These are phyloP conservation scores for Cenchrus purpureus DNA, from an alignment of 176 grass and related monocot genomes.

Conservation along the genomic window DNA sequence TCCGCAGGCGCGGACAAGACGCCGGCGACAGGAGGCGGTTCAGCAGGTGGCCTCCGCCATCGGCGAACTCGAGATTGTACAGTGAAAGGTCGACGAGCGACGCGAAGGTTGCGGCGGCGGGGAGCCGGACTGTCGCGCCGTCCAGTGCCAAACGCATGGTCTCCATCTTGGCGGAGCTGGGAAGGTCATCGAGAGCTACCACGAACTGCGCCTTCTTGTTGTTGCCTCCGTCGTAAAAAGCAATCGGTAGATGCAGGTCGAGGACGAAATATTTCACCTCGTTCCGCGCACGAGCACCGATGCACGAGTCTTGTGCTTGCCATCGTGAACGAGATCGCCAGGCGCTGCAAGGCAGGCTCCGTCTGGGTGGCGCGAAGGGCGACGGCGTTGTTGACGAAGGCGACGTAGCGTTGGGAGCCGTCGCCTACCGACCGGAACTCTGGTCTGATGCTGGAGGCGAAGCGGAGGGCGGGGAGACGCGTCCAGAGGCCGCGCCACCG, in stretches of 20 bases:
- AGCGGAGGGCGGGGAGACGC: background rate
- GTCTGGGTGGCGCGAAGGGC: background rate
- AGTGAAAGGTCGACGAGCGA: background rate
- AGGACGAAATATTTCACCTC: background rate
- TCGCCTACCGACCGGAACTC: background rate
- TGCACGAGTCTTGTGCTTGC: too few species aligned
- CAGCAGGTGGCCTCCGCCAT: background rate
- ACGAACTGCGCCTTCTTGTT: too few species aligned
- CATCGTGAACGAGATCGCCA: background rate
- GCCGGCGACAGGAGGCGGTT: background rate
- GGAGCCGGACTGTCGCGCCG: background rate
- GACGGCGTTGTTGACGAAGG: background rate
- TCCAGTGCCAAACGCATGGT: background rate
- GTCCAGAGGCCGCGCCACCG: slow-evolving; percentile 2
- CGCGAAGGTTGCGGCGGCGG: background rate
- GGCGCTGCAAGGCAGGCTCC: background rate
- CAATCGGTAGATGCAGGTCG: background rate
- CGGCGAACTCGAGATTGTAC: background rate
- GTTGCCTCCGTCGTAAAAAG: too few species aligned
- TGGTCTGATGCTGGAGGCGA: background rate
- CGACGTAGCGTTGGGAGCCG: background rate
- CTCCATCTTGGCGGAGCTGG: background rate
- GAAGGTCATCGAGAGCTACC: background rate
- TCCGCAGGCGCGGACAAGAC: background rate
- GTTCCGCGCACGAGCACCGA: background rate